phyloP scores from a whole-genome alignment of 2,329 filamentous ascomycete genomes.

The Proliferodiscus dingleyae region DNA sequence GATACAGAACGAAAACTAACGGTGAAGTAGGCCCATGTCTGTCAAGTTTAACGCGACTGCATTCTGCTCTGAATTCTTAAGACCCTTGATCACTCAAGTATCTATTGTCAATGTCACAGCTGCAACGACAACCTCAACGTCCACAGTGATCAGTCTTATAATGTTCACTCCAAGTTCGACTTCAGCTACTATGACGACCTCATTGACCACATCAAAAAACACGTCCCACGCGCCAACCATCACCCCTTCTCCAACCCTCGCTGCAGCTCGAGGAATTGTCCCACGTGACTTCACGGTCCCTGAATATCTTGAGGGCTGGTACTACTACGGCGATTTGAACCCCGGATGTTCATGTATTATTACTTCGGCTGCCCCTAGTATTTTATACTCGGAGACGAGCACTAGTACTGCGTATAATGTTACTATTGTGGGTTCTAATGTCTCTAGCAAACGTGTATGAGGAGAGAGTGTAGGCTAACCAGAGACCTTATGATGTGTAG shows the following conservation, averaged over 20 bases:
- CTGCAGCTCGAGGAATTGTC: neutral
- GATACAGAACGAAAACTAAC: neutral
- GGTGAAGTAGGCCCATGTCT: slow-evolving; percentile 1
- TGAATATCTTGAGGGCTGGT: slow-evolving; percentile 12
- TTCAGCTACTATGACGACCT: neutral
- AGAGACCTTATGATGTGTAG: neutral
- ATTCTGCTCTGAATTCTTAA: slow-evolving; percentile 14
- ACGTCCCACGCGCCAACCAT: neutral
- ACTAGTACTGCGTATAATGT: slow-evolving; percentile 9
- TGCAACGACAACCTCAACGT: slow-evolving; percentile 7
- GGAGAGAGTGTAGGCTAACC: too few relatives aligned
- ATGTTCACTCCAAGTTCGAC: slow-evolving; percentile 5
- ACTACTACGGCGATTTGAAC: slow-evolving; percentile 12
- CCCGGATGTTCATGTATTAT: slow-evolving; percentile 15
- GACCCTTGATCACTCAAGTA: slow-evolving; percentile 8
- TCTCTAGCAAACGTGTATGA: too few relatives aligned
- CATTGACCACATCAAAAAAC: too few relatives aligned
- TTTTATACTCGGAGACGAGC: slow-evolving; percentile 4
- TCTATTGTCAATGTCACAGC: slow-evolving; percentile 7
- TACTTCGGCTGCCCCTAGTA: slow-evolving; percentile 6
- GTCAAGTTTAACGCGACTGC: slow-evolving; percentile 9
- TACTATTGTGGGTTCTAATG: slow-evolving; percentile 4
- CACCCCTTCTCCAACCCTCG: neutral
- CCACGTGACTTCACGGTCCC: slow-evolving; percentile 11
- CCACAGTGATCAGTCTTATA: slow-evolving; percentile 2